phyloP scores from a whole-genome alignment of 345 rosid genomes.

The Salix arbutifolia region DNA sequence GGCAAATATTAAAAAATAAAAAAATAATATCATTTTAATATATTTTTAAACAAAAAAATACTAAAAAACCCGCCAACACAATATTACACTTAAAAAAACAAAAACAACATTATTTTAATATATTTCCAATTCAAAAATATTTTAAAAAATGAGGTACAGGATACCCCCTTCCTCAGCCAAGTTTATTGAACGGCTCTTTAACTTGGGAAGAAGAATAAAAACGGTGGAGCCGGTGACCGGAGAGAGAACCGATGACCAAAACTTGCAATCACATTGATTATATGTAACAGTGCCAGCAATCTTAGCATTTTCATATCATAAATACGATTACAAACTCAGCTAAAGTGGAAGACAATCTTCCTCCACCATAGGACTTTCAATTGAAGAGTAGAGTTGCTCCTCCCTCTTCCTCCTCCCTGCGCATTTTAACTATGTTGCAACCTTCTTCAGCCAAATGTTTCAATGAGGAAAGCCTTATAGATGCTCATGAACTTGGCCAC shows the following conservation, averaged over 20 bases:
- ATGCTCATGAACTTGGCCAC: conserved; percentile 95
- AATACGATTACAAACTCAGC: not conserved
- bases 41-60: too few relatives aligned
- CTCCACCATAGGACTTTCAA: not conserved
- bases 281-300: not conserved
- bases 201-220: not conserved
- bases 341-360: too few relatives aligned
- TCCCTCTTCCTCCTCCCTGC: not conserved
- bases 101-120: too few relatives aligned
- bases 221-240: not conserved
- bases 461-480: conserved; percentile 77
- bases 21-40: too few relatives aligned
- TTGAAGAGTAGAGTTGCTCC: not conserved
- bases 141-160: not conserved
- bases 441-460: conserved; percentile 63
- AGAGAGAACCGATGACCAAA: not conserved
- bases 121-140: too few relatives aligned
- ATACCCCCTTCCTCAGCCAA: not conserved
- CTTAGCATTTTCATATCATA: not conserved
- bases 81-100: too few relatives aligned
- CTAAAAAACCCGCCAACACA: too few relatives aligned
- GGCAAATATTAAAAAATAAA: too few relatives aligned
- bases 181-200: too few relatives aligned
- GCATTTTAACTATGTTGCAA: not conserved
- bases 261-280: not conserved